Percentiles rank a stretch among this genome's conserved stretches.
Evolutionary conservation across 2,329 filamentous ascomycete genomes (phyloP).

Genomic region (Diaporthe sp.): DNA sequence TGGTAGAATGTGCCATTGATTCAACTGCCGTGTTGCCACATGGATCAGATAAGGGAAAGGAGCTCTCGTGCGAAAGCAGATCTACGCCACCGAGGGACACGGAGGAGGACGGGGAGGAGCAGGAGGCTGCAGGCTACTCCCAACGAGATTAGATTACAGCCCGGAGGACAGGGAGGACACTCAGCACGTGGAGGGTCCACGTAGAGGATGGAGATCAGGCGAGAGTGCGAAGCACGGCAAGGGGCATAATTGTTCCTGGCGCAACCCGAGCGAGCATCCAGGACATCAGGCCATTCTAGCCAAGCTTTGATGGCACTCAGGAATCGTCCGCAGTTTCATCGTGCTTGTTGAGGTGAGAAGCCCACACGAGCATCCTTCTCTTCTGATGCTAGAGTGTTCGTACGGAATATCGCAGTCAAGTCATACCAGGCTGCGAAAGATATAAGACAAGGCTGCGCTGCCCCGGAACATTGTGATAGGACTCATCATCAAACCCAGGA

Average conservation of each 20-base stretch:
- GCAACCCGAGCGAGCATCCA: not conserved
- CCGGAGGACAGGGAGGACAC: conserved; percentile 13
- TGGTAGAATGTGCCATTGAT: not conserved
- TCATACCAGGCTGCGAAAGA: not conserved
- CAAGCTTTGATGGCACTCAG: not conserved
- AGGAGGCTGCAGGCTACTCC: not conserved
- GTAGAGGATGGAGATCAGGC: not conserved
- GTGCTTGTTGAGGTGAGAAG: not conserved
- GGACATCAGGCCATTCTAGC: conserved; percentile 12
- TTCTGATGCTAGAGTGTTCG: not conserved
- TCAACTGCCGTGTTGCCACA: not conserved
- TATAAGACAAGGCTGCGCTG: conserved; percentile 19
- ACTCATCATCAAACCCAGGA: conserved; percentile 14
- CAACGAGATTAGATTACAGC: not conserved
- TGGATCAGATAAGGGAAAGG: conserved; percentile 1
- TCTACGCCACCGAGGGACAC: not conserved
- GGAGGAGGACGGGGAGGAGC: conserved; percentile 12
- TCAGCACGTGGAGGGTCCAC: not conserved
- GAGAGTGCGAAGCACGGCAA: not conserved
- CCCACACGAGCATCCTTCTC: not conserved
- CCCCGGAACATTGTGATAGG: conserved; percentile 1
- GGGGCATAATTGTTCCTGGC: conserved; percentile 2
- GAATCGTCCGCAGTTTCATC: not conserved
- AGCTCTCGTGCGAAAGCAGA: conserved; percentile 12
- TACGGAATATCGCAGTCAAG: not conserved